Evolutionary conservation across 129 eudicot genomes (phyloP).

Genomic region (Apium graveolens): DNA sequence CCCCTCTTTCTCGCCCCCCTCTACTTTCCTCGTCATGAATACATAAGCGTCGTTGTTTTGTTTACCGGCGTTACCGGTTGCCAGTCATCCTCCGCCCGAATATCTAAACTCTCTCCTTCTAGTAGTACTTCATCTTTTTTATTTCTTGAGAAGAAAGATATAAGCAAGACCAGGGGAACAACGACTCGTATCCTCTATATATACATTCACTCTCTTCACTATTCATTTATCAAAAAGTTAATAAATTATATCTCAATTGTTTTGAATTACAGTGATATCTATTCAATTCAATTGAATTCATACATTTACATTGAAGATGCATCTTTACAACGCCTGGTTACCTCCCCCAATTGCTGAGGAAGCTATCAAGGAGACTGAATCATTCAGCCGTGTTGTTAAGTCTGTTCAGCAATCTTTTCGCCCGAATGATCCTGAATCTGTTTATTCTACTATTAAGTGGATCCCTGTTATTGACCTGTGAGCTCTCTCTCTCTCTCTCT

Average conservation of each 20-base stretch:
- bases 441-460: conserved; percentile 86
- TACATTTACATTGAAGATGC: conserved; percentile 33
- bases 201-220: neutral
- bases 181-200: conserved; percentile 5
- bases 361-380: conserved; percentile 61
- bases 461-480: conserved; percentile 85
- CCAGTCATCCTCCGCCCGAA: conserved; percentile 36
- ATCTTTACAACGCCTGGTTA: conserved; percentile 88
- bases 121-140: neutral
- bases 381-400: conserved; percentile 60
- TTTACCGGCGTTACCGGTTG: conserved; percentile 37
- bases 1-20: too few relatives aligned
- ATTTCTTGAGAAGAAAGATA: conserved; percentile 57
- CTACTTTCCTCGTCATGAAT: neutral
- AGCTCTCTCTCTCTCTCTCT: too few relatives aligned
- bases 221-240: too few relatives aligned
- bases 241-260: too few relatives aligned
- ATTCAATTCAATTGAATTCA: neutral
- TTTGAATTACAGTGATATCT: neutral
- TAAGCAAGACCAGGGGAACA: neutral
- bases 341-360: conserved; percentile 92
- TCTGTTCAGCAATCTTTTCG: conserved; percentile 57
- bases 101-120: conserved; percentile 6
- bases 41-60: neutral
- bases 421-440: conserved; percentile 72